These are phyloP conservation scores for Tetrapisispora arboricola DNA, from an alignment of 805 yeast species.

Conservation along the genomic window DNA sequence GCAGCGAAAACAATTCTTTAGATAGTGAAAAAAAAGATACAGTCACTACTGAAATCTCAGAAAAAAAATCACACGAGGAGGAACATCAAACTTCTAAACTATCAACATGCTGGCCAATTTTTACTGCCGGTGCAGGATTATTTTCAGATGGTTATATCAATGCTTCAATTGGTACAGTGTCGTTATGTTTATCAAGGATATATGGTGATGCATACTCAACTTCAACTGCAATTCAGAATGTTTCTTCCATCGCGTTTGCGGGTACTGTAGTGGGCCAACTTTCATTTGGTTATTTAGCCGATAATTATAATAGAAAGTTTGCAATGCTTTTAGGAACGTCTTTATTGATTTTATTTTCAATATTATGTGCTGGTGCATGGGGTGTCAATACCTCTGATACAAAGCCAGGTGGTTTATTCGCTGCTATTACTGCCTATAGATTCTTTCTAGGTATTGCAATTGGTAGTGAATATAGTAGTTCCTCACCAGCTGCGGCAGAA, in stretches of 20 bases:
- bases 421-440: constrained; percentile 75
- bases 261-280: constrained; percentile 89
- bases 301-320: constrained; percentile 65
- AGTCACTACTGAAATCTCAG: background rate
- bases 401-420: constrained; percentile 57
- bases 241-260: constrained; percentile 79
- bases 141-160: constrained; percentile 91
- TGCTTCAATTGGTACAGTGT: constrained; percentile 70
- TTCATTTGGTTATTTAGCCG: constrained; percentile 70
- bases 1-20: background rate
- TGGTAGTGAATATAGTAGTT: constrained; percentile 93
- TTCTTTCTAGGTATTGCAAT: constrained; percentile 84
- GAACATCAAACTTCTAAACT: background rate
- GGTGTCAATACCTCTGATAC: constrained; percentile 50
- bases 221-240: constrained; percentile 66
- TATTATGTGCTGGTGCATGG: constrained; percentile 81
- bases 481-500: constrained; percentile 89
- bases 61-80: background rate
- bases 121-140: constrained; percentile 84
- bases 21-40: background rate
- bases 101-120: constrained; percentile 50
- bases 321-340: constrained; percentile 77
- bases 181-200: constrained; percentile 54
- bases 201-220: constrained; percentile 54
- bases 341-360: constrained; percentile 66